phyloP scores from a whole-genome alignment of 78 protist species.

The Cavenderia fasciculata region DNA sequence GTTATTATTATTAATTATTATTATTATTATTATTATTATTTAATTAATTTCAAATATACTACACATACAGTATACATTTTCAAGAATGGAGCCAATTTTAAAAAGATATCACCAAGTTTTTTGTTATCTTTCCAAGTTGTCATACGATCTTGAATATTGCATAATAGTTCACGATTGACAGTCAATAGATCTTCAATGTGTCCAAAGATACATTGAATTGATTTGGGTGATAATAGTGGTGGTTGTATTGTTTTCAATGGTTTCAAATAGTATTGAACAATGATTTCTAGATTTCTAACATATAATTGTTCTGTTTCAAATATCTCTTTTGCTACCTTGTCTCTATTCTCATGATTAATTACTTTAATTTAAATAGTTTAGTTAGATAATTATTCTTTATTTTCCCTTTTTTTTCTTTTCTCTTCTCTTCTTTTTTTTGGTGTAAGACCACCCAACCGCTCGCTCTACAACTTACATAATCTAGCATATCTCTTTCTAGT shows the following conservation, averaged over 20 bases:
- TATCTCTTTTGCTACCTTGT: constrained; percentile 75
- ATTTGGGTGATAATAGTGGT: constrained; percentile 60
- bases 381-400: too few relatives aligned
- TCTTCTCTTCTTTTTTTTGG: too few relatives aligned
- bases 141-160: constrained; percentile 50
- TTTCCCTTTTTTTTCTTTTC: too few relatives aligned
- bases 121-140: constrained; percentile 51
- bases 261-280: constrained; percentile 70
- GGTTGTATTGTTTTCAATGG: constrained; percentile 63
- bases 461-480: not conserved
- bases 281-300: constrained; percentile 71
- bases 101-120: constrained; percentile 52
- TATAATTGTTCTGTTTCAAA: constrained; percentile 60
- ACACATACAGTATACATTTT: constrained; percentile 65
- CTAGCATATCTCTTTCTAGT: constrained; percentile 49
- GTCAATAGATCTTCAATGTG: constrained; percentile 66
- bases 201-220: constrained; percentile 47
- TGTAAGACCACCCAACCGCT: too few relatives aligned
- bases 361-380: not conserved
- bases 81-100: constrained; percentile 47
- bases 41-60: too few relatives aligned
- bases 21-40: too few relatives aligned
- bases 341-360: constrained; percentile 32
- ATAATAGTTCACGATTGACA: constrained; percentile 27
- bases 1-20: too few relatives aligned